These are phyloP conservation scores for Hirschioporus abietinus DNA, from an alignment of 768 basidiomycete species.

Conservation along the genomic window DNA sequence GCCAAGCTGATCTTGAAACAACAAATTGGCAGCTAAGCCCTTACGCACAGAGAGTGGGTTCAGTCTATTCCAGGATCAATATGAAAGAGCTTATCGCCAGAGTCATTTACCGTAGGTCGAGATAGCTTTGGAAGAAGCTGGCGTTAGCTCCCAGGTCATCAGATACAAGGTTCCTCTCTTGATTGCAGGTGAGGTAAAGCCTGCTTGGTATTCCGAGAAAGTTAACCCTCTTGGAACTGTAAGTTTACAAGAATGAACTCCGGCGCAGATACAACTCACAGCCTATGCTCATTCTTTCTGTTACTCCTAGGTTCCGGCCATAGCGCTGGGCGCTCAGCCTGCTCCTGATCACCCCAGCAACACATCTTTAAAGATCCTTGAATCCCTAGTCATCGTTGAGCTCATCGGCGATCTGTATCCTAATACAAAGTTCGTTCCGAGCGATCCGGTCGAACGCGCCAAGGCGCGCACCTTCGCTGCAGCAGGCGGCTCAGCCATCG, in stretches of 20 bases:
- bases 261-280: not conserved
- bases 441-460: slow-evolving; percentile 51
- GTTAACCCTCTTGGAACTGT: slow-evolving; percentile 68
- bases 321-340: slow-evolving; percentile 56
- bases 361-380: slow-evolving; percentile 54
- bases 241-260: slow-evolving; percentile 6
- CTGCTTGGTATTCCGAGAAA: slow-evolving; percentile 60
- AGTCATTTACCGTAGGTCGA: slow-evolving; percentile 35
- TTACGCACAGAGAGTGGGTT: slow-evolving; percentile 48
- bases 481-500: slow-evolving; percentile 41
- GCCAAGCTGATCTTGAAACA: not conserved
- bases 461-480: slow-evolving; percentile 61
- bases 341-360: slow-evolving; percentile 52
- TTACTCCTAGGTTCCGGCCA: slow-evolving; percentile 43
- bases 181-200: slow-evolving; percentile 40
- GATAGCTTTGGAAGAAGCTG: slow-evolving; percentile 54
- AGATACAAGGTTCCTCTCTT: slow-evolving; percentile 51
- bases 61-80: not conserved
- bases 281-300: not conserved
- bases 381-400: slow-evolving; percentile 62
- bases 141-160: slow-evolving; percentile 33
- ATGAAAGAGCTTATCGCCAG: not conserved
- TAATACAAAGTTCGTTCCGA: slow-evolving; percentile 42
- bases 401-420: slow-evolving; percentile 59
- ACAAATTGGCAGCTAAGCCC: slow-evolving; percentile 42